Base-by-base conservation (phyloP, 257 asterid species). In the Salvia splendens region DNA sequence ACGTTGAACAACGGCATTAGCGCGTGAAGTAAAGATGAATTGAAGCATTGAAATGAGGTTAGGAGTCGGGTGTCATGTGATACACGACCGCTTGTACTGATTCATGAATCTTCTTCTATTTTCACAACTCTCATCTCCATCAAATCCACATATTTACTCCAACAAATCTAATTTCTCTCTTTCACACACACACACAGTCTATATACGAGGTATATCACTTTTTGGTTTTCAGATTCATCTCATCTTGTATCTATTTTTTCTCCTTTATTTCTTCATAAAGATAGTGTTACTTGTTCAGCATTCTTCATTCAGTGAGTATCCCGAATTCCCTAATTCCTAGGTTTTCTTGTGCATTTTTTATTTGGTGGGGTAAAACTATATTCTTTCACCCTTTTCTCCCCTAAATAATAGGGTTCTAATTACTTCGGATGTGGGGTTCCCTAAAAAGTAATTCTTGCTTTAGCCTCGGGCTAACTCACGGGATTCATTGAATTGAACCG, bases 61-160 rank as follows among this genome's bases (percentile, higher is more conserved):
- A 10, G 38, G 40, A 42, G 6, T 32, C 3, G 1, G 5, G 35
- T 40, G 40, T 73, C 85, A 80, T 79, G 51, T 56, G 77, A 76
- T 73, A 68, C 67, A 56, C 75, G 80, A 66, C 75, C 68, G 11
- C 51, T 59, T 68, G 71, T 41, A 47, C 67, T 42, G 67, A 69
- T 75, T 67, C 81, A 76, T 60, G 71, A 73, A 73, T 45, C 78
- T 62, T 48, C 54, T 48, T 15, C 17, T 11, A n/a, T 5, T 51
- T 32, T 60, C 36, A 33, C 48, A 2, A 33, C 54, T 20, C 48
- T 64, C 9, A 40, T 68, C 45, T 46, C 48, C n/a, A 33, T 38
- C 24, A 48, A 38, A 5, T 17, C 32, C 49, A 50, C 15, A 35
- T 17, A 30, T 72, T 43, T 46, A 15, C 36, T 3, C 8, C 58